Evolutionary conservation across 768 basidiomycete species (phyloP), one percentile per base, ranked within the genome.

Genomic region (Suillus placidus): DNA sequence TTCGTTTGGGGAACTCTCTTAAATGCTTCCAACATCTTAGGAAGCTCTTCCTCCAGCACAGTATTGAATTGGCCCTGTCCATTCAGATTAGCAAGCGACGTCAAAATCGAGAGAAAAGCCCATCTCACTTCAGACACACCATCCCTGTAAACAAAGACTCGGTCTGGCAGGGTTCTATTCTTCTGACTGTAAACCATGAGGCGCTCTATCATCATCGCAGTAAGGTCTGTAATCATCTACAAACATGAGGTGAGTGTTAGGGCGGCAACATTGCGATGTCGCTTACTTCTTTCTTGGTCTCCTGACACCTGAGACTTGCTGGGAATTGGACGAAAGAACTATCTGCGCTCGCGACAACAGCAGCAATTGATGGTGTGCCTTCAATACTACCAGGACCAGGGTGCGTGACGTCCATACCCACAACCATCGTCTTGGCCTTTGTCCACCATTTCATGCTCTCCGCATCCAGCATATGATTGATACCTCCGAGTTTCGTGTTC

Each of bases 361-460:
- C 93, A 0, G 91, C 91, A 52, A 95, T 90, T 0, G 91, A 93
- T 3, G 93, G 93, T 1, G 92, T 88, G 3, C 93, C 93, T 3
- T 82, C 82, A 60, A 80, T 73, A 68, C 89, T 90, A 7, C 78
- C 83, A 1, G 90, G 89, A 2, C 90, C 85, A 4, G 92, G 91
- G 68, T 94, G 92, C 0, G 91, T 94, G 0, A 93, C 91, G 71
- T 94, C 92, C 68, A 93, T 91, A 0, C 93, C 93, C 4, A 95
- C 88, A 72, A 95, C 78, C 89, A 95, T 94, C 12, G 93, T 94
- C 62, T 83, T 83, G 68, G 82, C 81, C 74, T 84, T 84, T 1
- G 74, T 85, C 56, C 94, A 77, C 92, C 92, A 94, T 43, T 66
- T 70, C 83, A 89, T 85, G 1, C 85, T 84, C 1, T 65, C 70